Evolutionary conservation across 2,329 filamentous ascomycete genomes (phyloP), one percentile per base, ranked within the genome.

Genomic region (Cercospora zeae-maydis): DNA sequence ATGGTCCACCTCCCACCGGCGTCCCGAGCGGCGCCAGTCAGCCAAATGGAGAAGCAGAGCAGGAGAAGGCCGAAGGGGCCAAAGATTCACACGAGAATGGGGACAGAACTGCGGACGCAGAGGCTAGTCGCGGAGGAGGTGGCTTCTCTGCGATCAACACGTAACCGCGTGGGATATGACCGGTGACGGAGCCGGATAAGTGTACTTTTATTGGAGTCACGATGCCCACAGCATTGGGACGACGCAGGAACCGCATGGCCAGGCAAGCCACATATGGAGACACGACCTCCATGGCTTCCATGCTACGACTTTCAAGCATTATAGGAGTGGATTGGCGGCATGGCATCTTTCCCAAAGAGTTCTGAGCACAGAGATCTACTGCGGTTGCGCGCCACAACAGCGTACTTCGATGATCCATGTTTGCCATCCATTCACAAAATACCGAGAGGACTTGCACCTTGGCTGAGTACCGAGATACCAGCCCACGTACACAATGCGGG

Each of bases 1-100:
- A 67, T 42, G 64, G 60, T 8, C 60, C 67, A 31, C 63, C 62
- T 11, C 62, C 58, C 10, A 66, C 63, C 8, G 67, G 67, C 8
- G 21, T 69, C 13, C 67, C 67, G 2, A 63, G 65, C 31, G 61
- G 62, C 19, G 51, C 42, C 13, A 52, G 58, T 45, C 58, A 57
- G 45, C 49, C 49, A 13, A 51, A 61, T 49, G 55, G 61, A 5
- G 57, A 52, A 31, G 31, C 24, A 16, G 31, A 6, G 11, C 14
- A 52, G 16, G 39, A 59, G 34, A 64, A 53, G 31, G 51, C 36
- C 37, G 62, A 58, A 21, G 37, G 19, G 16, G 47, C 33, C 5
- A 36, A 47, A 30, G 61, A 61, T 16, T 24, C 21, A 19, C 34
- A 61, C 36, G 56, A 63, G 34, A 37, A 58, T 19, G 42, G 57